A percentile compares a stretch with the other conserved stretches of the same genome.
Evolutionary conservation across 2,329 filamentous ascomycete species (phyloP).

Genomic region (Fusarium sp.): DNA sequence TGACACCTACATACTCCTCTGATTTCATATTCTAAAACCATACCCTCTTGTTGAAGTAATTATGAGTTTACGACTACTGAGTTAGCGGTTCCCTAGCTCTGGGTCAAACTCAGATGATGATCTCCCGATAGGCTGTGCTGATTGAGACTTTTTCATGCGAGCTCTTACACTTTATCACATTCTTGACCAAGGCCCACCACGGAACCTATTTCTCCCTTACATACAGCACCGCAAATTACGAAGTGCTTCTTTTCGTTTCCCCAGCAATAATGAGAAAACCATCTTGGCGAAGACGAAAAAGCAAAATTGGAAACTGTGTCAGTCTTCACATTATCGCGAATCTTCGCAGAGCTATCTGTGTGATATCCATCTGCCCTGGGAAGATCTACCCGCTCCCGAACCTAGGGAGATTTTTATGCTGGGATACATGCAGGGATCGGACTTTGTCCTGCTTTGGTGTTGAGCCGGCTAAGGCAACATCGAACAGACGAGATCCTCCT

Average conservation of each 20-base stretch:
- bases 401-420: constrained; percentile 5
- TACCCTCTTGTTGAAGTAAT: not conserved
- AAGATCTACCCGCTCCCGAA: constrained; percentile 33
- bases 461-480: not conserved
- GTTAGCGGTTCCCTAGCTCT: not conserved
- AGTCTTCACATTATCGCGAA: constrained; percentile 11
- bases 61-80: not conserved
- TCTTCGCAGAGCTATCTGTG: constrained; percentile 1
- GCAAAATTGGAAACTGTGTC: constrained; percentile 14
- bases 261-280: not conserved
- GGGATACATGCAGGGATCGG: constrained; percentile 16
- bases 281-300: not conserved
- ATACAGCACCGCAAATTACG: not conserved
- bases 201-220: constrained; percentile 12
- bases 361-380: constrained; percentile 12
- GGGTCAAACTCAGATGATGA: not conserved
- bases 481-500: not conserved
- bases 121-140: not conserved
- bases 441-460: constrained; percentile 3
- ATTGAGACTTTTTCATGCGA: constrained; percentile 19
- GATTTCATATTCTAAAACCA: not conserved
- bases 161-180: constrained; percentile 10
- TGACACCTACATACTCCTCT: not conserved
- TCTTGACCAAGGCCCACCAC: not conserved
- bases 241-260: constrained; percentile 15